Conservation (phyloP, 2,329 filamentous ascomycete genomes). For the Pseudocercospora vitis region DNA sequence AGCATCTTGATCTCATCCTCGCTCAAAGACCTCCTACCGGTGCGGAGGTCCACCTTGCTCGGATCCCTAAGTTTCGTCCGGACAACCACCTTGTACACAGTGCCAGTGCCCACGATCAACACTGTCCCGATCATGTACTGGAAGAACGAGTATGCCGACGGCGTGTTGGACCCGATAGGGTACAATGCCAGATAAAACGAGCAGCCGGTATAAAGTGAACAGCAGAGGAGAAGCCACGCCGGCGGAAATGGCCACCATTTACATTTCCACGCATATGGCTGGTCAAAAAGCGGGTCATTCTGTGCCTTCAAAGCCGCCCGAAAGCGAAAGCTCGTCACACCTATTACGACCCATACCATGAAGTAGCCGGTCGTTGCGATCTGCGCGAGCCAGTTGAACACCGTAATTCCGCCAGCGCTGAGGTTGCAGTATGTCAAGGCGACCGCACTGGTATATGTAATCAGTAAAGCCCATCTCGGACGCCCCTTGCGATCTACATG, state of each 20-base stretch:
- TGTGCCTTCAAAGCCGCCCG: conserved; percentile 68
- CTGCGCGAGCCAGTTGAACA: conserved; percentile 75
- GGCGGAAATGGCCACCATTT: conserved; percentile 51
- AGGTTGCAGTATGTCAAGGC: conserved; percentile 68
- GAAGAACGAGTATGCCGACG: conserved; percentile 31
- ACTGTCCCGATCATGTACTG: conserved; percentile 50
- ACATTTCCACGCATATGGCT: conserved; percentile 61
- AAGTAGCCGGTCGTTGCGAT: conserved; percentile 69
- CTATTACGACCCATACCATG: conserved; percentile 80
- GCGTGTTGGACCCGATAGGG: conserved; percentile 36
- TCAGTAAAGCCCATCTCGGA: conserved; percentile 68
- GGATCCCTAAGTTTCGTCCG: conserved; percentile 20
- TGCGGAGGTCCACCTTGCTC: conserved; percentile 12
- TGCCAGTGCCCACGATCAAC: conserved; percentile 45
- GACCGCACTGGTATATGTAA: conserved; percentile 63
- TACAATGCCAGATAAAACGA: conserved; percentile 20
- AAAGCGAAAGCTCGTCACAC: conserved; percentile 84
- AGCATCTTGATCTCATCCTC: conserved; percentile 23
- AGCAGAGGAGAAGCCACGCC: conserved; percentile 20
- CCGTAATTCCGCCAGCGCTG: conserved; percentile 61
- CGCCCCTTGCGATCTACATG: conserved; percentile 83
- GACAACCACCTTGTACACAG: conserved; percentile 17
- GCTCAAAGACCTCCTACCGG: conserved; percentile 14
- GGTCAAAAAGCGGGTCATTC: conserved; percentile 61
- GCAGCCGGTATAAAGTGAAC: conserved; percentile 19